These are phyloP conservation scores for Pythium chondricola DNA, from an alignment of 352 stramenopile genomes.

Conservation along the genomic window DNA sequence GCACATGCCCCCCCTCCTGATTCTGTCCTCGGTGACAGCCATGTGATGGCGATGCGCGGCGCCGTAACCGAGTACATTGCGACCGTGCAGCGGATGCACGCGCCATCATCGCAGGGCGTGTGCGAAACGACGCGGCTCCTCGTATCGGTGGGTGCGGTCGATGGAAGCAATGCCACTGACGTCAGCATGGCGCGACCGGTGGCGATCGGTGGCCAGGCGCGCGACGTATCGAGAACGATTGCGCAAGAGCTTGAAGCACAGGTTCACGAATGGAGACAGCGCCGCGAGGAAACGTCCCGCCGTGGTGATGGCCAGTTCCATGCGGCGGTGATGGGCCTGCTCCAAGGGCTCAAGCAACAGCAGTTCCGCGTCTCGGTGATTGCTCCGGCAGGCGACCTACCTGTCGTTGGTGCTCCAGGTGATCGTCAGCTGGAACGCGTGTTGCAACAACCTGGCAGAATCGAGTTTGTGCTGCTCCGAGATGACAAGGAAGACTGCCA, in stretches of 20 bases:
- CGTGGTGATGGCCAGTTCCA: neutral
- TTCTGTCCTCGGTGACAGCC: no score
- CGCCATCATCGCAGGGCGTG: neutral
- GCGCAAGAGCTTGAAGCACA: constrained; percentile 5
- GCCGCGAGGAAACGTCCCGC: neutral
- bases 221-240: constrained; percentile 7
- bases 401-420: neutral
- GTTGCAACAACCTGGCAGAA: constrained; percentile 5
- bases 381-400: constrained; percentile 12
- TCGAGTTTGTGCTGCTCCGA: constrained; percentile 38
- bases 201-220: constrained; percentile 6
- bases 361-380: constrained; percentile 25
- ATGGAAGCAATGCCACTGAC: neutral
- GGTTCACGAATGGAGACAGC: constrained; percentile 11
- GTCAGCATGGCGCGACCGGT: constrained; percentile 12
- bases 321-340: constrained; percentile 1
- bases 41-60: constrained; percentile 9
- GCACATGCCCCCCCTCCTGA: neutral
- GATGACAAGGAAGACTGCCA: constrained; percentile 26
- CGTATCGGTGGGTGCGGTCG: constrained; percentile 15
- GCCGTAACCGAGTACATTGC: constrained; percentile 12
- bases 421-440: neutral
- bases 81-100: constrained; percentile 15
- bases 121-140: constrained; percentile 3
- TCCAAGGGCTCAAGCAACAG: constrained; percentile 5